Evolutionary conservation across 1,284 basidiomycete genomes (phyloP), one percentile per base, ranked within the genome.

Genomic region (Trichosporon coremiiforme): DNA sequence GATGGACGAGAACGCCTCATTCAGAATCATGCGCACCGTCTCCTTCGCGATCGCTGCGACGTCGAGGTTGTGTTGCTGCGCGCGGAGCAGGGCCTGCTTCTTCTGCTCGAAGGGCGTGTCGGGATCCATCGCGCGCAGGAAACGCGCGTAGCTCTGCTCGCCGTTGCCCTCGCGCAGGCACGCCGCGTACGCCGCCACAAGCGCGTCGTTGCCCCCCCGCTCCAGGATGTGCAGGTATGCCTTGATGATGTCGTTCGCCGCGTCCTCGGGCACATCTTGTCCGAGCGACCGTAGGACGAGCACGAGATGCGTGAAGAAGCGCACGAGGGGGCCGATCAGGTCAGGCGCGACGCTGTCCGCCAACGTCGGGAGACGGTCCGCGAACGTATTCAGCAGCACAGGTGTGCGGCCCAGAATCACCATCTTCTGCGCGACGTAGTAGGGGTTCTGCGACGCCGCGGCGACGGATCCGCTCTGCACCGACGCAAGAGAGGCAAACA

Each of bases 251-350:
- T 88, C 84, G 77, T 96, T 94, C 0, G 89, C 90, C 0, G 92
- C 89, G 12, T 89, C 80, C 1, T 91, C 89, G 0, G 93, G 90
- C 0, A 92, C 88, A 0, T 88, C 82, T 63, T 91, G 85, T 69
- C 91, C 89, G 57, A 98, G 90, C 81, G 94, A 87, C 68, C 91
- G 90, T 1, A 98, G 86, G 82, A 91, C 95, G 20, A 99, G 89
- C 72, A 94, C 93, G n/a, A 98, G 85, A 78, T 99, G 96, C 0
- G 95, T 90, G 79, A 97, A 98, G 86, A 99, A 99, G 29, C 95
- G 92, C 31, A 88, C 75, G 20, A 87, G 78, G 12, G 86, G 85
- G 2, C 79, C 76, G 29, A 83, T 72, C 41, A 69, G 67, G 10
- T 35, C 47, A 15, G 22, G n/a, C 60, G 65, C 22, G 17, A 55